A percentile compares a stretch with the other conserved stretches of the same genome.
Conservation (phyloP, 1,139 yeast genomes). For the Zygoascus sp. region DNA sequence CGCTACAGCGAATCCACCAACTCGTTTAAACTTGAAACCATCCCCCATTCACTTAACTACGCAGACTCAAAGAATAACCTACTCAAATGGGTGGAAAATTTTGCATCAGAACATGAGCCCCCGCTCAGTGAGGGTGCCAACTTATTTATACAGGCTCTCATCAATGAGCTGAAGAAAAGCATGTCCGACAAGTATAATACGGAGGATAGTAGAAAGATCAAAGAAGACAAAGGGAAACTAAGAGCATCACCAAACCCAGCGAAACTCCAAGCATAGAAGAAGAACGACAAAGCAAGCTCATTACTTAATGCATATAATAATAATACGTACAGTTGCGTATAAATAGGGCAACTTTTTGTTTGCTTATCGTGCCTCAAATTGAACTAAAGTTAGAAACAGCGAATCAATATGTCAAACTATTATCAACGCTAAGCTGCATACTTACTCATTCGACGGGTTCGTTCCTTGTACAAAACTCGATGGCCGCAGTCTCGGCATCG, state of each 20-base stretch:
- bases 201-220: neutral
- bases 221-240: neutral
- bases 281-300: neutral
- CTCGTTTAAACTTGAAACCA: neutral
- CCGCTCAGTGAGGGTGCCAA: neutral
- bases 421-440: conserved; percentile 5
- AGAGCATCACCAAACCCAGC: no score
- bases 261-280: no score
- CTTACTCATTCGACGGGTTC: conserved; percentile 90
- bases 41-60: neutral
- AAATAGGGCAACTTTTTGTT: neutral
- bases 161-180: neutral
- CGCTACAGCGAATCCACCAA: neutral
- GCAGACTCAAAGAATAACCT: conserved; percentile 1
- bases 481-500: conserved; percentile 99
- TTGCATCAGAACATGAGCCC: neutral
- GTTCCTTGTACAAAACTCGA: conserved; percentile 92
- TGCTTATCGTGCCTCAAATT: conserved; percentile 59
- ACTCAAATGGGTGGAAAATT: neutral
- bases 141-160: neutral
- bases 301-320: neutral
- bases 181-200: neutral
- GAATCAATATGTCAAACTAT: neutral
- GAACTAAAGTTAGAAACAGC: conserved; percentile 42
- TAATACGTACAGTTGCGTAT: neutral